Evolutionary conservation across 2,329 filamentous ascomycete genomes (phyloP), one percentile per base, ranked within the genome.

Genomic region (Exophiala xenobiotica): DNA sequence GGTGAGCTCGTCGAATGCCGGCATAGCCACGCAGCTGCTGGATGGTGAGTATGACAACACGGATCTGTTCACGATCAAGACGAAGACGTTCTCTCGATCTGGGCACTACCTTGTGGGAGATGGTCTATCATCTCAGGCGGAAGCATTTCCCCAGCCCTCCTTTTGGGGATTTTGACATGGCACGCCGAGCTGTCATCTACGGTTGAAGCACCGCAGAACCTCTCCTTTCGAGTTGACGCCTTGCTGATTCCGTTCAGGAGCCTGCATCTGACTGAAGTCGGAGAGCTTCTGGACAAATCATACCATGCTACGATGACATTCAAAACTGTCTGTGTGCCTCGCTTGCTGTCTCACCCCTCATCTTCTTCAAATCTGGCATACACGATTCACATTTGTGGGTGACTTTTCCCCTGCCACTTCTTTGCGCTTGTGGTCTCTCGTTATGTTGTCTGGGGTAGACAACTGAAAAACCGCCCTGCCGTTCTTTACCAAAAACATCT

Each of bases 371-470:
- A 16, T 35, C 31, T 16, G 18, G 31, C 31, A 35, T 12, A 16
- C 18, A n/a, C n/a, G n/a, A n/a, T n/a, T n/a, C n/a, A n/a, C n/a
- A n/a, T n/a, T n/a, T 33, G 29, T 35, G 39, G 20, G 41, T 44
- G 4, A 19, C 20, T 46, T 26, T 33, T 22, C 23, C 48, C 46
- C 41, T 45, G 40, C 24, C 42, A 41, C 19, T 51, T 26, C 26
- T 51, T 46, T 29, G 4, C 20, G 14, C 14, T 24, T 19, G 20
- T 16, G 22, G 42, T 51, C 49, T 41, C 37, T 51, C 48, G 22
- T 42, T 46, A 41, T 26, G 49, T 46, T 51, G 48, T 46, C 43
- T 14, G 33, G 29, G 49, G 49, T 26, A 46, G 37, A 35, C 49
- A 51, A 46, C 42, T 51, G 42, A 51, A 51, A 51, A 22, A 9